These are phyloP conservation scores for Medicago ruthenica DNA, from an alignment of 306 rosid species.

Conservation along the genomic window DNA sequence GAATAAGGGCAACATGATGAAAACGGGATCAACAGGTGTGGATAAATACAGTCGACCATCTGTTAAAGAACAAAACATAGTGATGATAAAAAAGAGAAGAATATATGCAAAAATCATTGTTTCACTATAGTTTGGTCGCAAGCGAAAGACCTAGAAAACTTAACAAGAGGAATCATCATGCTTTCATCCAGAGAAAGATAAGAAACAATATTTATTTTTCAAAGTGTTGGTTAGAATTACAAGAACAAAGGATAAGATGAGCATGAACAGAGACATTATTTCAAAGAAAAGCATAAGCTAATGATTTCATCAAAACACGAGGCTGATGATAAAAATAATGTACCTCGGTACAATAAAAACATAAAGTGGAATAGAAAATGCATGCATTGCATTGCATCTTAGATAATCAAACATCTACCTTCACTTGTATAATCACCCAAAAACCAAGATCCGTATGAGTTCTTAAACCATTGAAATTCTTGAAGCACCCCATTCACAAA, in stretches of 20 bases:
- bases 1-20: constrained; percentile 78
- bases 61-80: constrained; percentile 42
- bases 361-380: constrained; percentile 7
- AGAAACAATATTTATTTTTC: background rate
- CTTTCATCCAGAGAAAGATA: constrained; percentile 26
- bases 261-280: background rate
- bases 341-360: constrained; percentile 9
- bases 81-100: constrained; percentile 1
- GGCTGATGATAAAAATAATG: constrained; percentile 6
- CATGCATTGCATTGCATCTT: constrained; percentile 5
- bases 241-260: constrained; percentile 2
- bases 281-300: constrained; percentile 18
- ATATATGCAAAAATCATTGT: constrained; percentile 3
- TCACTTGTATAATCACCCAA: constrained; percentile 80
- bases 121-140: constrained; percentile 3
- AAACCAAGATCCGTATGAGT: constrained; percentile 86
- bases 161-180: constrained; percentile 29
- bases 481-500: constrained; percentile 71
- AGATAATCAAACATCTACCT: constrained; percentile 57
- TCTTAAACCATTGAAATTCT: constrained; percentile 92
- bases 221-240: background rate
- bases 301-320: background rate
- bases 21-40: constrained; percentile 90
- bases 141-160: constrained; percentile 11
- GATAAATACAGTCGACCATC: constrained; percentile 84